phyloP scores from a whole-genome alignment of 2,329 filamentous ascomycete genomes.

The Eurotiales sp. region DNA sequence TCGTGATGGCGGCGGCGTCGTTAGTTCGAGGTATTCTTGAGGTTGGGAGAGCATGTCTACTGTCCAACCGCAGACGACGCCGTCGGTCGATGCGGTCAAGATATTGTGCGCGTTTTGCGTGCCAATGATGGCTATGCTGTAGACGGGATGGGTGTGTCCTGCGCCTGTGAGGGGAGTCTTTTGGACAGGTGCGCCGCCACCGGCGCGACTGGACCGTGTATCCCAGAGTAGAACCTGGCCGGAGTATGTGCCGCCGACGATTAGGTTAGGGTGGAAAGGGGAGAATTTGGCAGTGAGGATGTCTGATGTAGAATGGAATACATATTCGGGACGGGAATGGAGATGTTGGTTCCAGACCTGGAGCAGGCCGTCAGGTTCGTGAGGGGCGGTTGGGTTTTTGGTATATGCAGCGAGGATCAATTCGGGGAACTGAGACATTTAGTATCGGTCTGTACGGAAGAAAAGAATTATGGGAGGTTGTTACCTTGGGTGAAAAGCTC shows the following conservation, averaged over 20 bases:
- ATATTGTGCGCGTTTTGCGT: conserved; percentile 99
- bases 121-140: conserved; percentile 90
- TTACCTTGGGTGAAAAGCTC: conserved; percentile 84
- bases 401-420: conserved; percentile 92
- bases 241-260: conserved; percentile 93
- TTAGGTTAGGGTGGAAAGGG: conserved; percentile 95
- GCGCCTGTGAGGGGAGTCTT: conserved; percentile 94
- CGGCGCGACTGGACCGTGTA: conserved; percentile 76
- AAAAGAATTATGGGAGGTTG: too few relatives aligned
- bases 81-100: conserved; percentile 93
- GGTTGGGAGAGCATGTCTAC: conserved; percentile 97
- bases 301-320: conserved; percentile 94
- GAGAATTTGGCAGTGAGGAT: conserved; percentile 95
- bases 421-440: conserved; percentile 76
- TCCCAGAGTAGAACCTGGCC: conserved; percentile 97
- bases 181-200: conserved; percentile 69
- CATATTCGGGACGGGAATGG: conserved; percentile 89
- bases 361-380: conserved; percentile 88
- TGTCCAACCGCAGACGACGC: conserved; percentile 94
- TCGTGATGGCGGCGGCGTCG: conserved; percentile 78
- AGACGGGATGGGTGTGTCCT: conserved; percentile 93
- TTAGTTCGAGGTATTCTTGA: conserved; percentile 86
- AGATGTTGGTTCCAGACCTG: conserved; percentile 97
- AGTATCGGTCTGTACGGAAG: neutral
- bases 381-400: conserved; percentile 91